Evolutionary conservation across 2,329 filamentous ascomycete genomes (phyloP).

Genomic region (Davidsoniella eucalypti): DNA sequence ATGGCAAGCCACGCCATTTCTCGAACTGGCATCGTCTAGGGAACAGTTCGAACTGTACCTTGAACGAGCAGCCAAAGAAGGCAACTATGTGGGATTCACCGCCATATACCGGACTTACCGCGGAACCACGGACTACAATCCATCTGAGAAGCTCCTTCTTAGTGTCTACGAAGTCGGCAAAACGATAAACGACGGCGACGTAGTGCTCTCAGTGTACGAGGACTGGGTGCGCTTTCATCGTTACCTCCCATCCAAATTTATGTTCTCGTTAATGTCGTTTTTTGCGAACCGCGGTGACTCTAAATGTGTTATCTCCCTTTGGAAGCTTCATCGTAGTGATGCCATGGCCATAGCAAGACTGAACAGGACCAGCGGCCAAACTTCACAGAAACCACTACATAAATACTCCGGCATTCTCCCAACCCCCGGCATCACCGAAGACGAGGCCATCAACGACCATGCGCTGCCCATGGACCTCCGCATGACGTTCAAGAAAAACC

Average conservation of each 20-base stretch:
- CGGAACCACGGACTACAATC: not conserved
- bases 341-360: not conserved
- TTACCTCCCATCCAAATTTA: not conserved
- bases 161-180: not conserved
- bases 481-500: slow-evolving; percentile 7
- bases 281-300: slow-evolving; percentile 8
- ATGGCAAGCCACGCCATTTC: slow-evolving; percentile 5
- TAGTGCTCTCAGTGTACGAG: slow-evolving; percentile 1
- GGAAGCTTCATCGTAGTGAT: slow-evolving; percentile 6
- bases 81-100: not conserved
- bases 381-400: not conserved
- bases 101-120: slow-evolving; percentile 1
- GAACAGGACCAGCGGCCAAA: not conserved
- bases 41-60: slow-evolving; percentile 6
- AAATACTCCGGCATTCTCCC: not conserved
- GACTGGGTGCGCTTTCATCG: slow-evolving; percentile 5
- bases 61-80: not conserved
- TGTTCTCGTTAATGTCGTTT: slow-evolving; percentile 4
- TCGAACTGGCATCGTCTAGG: not conserved
- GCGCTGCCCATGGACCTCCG: not conserved
- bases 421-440: not conserved
- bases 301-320: slow-evolving; percentile 8
- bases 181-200: not conserved
- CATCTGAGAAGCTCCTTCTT: not conserved
- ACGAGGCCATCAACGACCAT: slow-evolving; percentile 2